Evolutionary conservation across 2,329 filamentous ascomycete species (phyloP).

Genomic region (Trichoderma sp.): DNA sequence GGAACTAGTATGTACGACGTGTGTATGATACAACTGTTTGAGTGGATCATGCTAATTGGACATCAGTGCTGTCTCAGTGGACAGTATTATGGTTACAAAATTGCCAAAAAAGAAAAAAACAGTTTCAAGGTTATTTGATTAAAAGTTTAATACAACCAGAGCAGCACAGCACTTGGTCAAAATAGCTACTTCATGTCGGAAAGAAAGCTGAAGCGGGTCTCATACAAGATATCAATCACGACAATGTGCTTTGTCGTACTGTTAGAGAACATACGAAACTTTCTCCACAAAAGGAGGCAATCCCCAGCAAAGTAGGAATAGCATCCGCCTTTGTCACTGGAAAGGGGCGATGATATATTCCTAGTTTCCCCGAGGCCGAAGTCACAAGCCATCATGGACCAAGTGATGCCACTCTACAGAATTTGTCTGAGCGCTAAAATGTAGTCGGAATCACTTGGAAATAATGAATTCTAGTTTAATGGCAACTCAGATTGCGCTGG

Average conservation of each 20-base stretch:
- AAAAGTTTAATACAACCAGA: neutral
- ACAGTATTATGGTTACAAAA: neutral
- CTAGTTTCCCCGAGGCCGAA: neutral
- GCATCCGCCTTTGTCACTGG: neutral
- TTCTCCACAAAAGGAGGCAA: neutral
- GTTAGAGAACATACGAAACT: neutral
- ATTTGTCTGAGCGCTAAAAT: too few relatives aligned
- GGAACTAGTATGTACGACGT: neutral
- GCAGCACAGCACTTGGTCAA: neutral
- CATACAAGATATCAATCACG: neutral
- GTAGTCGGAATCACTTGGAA: neutral
- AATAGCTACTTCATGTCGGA: neutral
- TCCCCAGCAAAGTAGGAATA: neutral
- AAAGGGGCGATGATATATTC: neutral
- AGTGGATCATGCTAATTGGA: neutral
- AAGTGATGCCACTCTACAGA: too few relatives aligned
- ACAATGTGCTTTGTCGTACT: neutral
- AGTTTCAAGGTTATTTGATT: neutral
- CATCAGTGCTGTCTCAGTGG: neutral
- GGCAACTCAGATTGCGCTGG: too few relatives aligned
- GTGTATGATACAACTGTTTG: neutral
- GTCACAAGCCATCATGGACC: neutral
- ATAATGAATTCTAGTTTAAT: neutral
- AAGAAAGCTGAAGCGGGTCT: neutral
- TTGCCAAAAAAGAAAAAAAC: neutral